These are phyloP conservation scores for Trichocladium uniseriatum DNA, from an alignment of 495 filamentous ascomycete species.

Conservation along the genomic window DNA sequence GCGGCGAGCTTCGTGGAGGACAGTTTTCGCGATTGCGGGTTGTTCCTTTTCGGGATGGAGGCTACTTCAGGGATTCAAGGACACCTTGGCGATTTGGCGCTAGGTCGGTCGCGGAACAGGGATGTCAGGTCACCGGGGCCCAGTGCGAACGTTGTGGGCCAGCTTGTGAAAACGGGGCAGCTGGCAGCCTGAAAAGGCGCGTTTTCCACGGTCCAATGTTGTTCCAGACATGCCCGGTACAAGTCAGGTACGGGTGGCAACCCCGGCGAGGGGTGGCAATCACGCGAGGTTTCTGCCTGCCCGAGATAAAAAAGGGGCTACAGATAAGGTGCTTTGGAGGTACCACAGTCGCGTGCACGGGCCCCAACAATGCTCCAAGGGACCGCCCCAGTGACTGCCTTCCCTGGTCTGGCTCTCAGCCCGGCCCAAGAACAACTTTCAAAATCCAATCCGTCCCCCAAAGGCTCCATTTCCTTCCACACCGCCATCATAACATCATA, in stretches of 20 bases:
- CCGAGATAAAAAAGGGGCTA: conserved; percentile 12
- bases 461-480: conserved; percentile 23
- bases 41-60: conserved; percentile 6
- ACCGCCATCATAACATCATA: conserved; percentile 27
- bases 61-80: conserved; percentile 16
- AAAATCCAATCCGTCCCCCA: conserved; percentile 28
- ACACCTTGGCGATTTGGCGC: conserved; percentile 23
- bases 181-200: not conserved
- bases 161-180: conserved; percentile 12
- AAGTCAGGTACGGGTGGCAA: conserved; percentile 5
- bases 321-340: conserved; percentile 23
- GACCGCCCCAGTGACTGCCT: conserved; percentile 8
- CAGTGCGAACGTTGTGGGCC: not conserved
- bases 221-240: conserved; percentile 15
- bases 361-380: not conserved
- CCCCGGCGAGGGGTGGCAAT: not conserved
- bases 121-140: not conserved
- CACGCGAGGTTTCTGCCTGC: not conserved
- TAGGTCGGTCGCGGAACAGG: not conserved
- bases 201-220: conserved; percentile 19
- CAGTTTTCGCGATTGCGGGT: conserved; percentile 15
- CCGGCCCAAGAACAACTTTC: conserved; percentile 33
- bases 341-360: conserved; percentile 13
- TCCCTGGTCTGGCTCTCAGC: conserved; percentile 18
- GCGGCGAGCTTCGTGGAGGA: conserved; percentile 5